These are phyloP conservation scores for Chrysoporthe cubensis DNA, from an alignment of 2,329 filamentous ascomycete species.

Conservation along the genomic window DNA sequence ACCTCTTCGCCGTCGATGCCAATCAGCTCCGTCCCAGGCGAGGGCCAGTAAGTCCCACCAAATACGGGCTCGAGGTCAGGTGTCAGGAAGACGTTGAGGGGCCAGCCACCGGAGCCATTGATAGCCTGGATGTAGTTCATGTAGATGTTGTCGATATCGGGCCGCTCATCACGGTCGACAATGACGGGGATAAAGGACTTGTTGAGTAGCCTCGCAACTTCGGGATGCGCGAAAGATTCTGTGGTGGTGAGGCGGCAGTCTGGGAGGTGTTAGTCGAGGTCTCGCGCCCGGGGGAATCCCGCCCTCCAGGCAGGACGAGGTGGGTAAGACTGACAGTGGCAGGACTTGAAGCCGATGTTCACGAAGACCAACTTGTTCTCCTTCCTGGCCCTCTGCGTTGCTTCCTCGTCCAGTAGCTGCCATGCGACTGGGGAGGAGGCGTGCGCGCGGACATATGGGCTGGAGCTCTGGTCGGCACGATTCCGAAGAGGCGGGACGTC, in stretches of 20 bases:
- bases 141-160: slow-evolving; percentile 93
- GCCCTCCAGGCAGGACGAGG: neutral
- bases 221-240: slow-evolving; percentile 84
- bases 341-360: slow-evolving; percentile 93
- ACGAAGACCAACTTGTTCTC: slow-evolving; percentile 91
- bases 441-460: slow-evolving; percentile 70
- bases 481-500: slow-evolving; percentile 39
- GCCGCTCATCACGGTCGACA: slow-evolving; percentile 90
- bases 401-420: slow-evolving; percentile 84
- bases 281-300: neutral
- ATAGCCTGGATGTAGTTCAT: slow-evolving; percentile 98
- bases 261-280: slow-evolving; percentile 37
- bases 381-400: slow-evolving; percentile 74
- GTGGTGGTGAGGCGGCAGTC: slow-evolving; percentile 90
- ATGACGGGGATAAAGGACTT: slow-evolving; percentile 87
- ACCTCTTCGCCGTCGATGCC: slow-evolving; percentile 46
- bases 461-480: slow-evolving; percentile 46
- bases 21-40: slow-evolving; percentile 64
- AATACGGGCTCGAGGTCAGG: slow-evolving; percentile 92
- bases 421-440: slow-evolving; percentile 84
- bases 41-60: slow-evolving; percentile 95
- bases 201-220: slow-evolving; percentile 83
- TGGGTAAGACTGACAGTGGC: slow-evolving; percentile 73
- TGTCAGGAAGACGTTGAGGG: slow-evolving; percentile 94
- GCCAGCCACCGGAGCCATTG: slow-evolving; percentile 89